Base-by-base conservation (phyloP, 2,329 filamentous ascomycete species). In the Trichoderma simmonsii region DNA sequence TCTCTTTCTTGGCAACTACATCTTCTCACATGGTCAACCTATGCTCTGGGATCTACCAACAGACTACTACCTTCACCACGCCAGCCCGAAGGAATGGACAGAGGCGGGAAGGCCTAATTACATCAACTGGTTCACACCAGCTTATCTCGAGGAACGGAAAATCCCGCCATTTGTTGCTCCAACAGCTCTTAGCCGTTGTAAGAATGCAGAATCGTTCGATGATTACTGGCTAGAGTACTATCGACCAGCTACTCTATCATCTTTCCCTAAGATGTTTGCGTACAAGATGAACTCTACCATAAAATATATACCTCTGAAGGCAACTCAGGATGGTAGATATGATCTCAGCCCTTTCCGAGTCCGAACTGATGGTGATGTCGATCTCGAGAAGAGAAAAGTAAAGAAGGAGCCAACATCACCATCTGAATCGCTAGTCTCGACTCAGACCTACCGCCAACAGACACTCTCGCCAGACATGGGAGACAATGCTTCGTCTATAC, bases 141-240 rank as follows among this genome's bases (percentile, higher is more conserved):
- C 88, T 56, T 85, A 92, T 78, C 86, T 99, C 14, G 85, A 92
- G 75, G 85, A 89, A 51, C 86, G 90, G 57, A 78, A 69, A 18
- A 77, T 92, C 57, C 90, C 90, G 5, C 85, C 86, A 12, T 81
- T 80, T 34, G 78, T 82, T 7, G 80, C 76, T 73, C 76, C 80
- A 48, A 82, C 82, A 4, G 79, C 81, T 43, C 80, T 83, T 26
- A 75, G 79, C 8, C 75, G 75, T 14, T 79, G 80, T 32, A 86
- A 85, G 73, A 84, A 84, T 7, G 82, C 92, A 3, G 83, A 86
- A 4, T 89, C 88, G 73, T 94, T 93, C 73, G 95, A 98, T 78
- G 94, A 98, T 80, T 99, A 97, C 81, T 99, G 96, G 96, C 86
- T 96, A 8, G 96, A 99, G 80, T 98, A 98, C 80, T 99, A 99